Evolutionary conservation across 139 green algal species (phyloP).

Genomic region (Haematococcus lacustris): DNA sequence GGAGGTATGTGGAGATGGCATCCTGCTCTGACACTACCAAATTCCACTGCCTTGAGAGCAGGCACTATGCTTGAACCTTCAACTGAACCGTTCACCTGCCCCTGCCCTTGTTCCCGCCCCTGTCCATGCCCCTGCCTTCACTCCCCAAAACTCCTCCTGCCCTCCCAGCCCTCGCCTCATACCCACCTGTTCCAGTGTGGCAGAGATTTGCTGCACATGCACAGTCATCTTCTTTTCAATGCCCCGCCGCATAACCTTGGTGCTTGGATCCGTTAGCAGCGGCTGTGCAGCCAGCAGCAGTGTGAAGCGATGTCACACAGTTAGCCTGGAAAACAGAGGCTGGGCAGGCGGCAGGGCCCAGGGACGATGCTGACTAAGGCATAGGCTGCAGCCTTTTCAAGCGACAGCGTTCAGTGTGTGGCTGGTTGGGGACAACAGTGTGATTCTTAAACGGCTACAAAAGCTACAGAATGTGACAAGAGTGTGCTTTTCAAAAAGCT

Average conservation of each 20-base stretch:
- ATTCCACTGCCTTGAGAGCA: too few relatives aligned
- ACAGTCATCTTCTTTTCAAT: slow-evolving; percentile 69
- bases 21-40: too few relatives aligned
- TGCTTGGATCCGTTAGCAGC: slow-evolving; percentile 24
- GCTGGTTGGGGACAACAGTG: background rate
- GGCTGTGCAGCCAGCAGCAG: slow-evolving; percentile 1
- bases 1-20: too few relatives aligned
- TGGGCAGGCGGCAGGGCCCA: background rate
- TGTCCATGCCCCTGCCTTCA: too few relatives aligned
- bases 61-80: too few relatives aligned
- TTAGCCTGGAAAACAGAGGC: too few relatives aligned
- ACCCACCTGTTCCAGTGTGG: slow-evolving; percentile 46
- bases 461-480: background rate
- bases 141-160: too few relatives aligned
- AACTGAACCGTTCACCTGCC: too few relatives aligned
- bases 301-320: background rate
- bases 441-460: background rate
- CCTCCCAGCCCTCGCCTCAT: background rate
- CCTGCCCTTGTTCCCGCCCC: too few relatives aligned
- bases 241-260: slow-evolving; percentile 45
- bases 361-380: background rate
- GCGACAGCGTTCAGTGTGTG: background rate
- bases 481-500: background rate
- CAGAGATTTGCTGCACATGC: slow-evolving; percentile 68
- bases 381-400: background rate